Percentiles rank a stretch among this genome's conserved stretches.
These are phyloP conservation scores for Phaeotremella skinneri DNA, from an alignment of 768 basidiomycete genomes.

Conservation along the genomic window DNA sequence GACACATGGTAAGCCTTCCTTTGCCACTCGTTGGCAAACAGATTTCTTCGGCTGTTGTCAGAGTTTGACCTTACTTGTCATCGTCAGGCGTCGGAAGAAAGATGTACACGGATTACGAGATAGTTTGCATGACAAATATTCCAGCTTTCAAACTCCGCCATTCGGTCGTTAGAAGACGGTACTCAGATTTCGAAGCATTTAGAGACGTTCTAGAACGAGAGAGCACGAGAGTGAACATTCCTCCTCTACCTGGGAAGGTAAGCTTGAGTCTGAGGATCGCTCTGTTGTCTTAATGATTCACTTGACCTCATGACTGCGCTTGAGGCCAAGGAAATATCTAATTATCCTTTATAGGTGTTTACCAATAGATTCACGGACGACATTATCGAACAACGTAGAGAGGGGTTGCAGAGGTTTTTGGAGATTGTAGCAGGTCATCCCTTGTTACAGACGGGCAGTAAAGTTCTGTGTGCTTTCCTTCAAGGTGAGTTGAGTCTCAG, in stretches of 20 bases:
- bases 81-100: slow-evolving; percentile 86
- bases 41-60: background rate
- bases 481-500: slow-evolving; percentile 55
- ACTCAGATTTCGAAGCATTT: slow-evolving; percentile 94
- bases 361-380: slow-evolving; percentile 98
- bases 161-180: slow-evolving; percentile 80
- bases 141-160: slow-evolving; percentile 97
- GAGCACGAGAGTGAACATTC: slow-evolving; percentile 95
- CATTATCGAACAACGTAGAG: slow-evolving; percentile 85
- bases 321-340: background rate
- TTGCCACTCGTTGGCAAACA: background rate
- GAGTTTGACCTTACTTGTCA: background rate
- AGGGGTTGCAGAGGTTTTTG: slow-evolving; percentile 91
- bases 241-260: slow-evolving; percentile 85
- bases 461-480: slow-evolving; percentile 90
- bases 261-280: slow-evolving; percentile 17
- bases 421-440: slow-evolving; percentile 97
- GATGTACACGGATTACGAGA: slow-evolving; percentile 99
- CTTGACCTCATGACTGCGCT: background rate
- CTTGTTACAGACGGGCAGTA: slow-evolving; percentile 92
- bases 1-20: slow-evolving; percentile 73
- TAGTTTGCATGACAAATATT: slow-evolving; percentile 98
- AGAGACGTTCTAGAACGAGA: slow-evolving; percentile 96
- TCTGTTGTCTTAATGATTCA: background rate
- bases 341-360: slow-evolving; percentile 61